Base-by-base conservation (phyloP, 768 basidiomycete species). In the Rhizopogon salebrosus region DNA sequence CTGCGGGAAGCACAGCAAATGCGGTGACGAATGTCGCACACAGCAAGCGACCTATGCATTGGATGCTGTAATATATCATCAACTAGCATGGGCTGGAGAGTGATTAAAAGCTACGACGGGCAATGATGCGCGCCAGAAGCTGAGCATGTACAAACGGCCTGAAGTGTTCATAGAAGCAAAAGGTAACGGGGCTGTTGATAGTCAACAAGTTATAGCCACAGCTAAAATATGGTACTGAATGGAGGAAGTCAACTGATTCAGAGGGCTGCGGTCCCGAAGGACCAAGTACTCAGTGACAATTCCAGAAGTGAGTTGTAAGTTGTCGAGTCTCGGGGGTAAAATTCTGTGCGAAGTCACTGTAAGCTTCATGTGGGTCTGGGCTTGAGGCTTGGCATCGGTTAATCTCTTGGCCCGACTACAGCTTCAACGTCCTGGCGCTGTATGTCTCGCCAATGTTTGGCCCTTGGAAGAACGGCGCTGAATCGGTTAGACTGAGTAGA, bases 381-480 rank as follows among this genome's bases (percentile, higher is more conserved):
- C 2, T 34, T 10, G 8, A 16, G 2, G 14, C 14, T 22, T 10
- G 14, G 22, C 22, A 23, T 51, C 13, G 41, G 18, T 10, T 43
- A 18, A 23, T 36, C 14, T 27, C 38, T 23, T 53, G 52, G 52
- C 57, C 58, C 43, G 39, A 24, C 43, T 38, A 45, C 56, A 26
- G 56, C 43, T 35, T 64, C 54, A n/a, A 13, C 8, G 56, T 24
- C 36, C 41, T 65, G 54, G 56, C 65, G 52, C 38, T 51, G 51
- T 24, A 73, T 60, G 26, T 71, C 63, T 48, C 60, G 58, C 72
- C 72, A 73, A 40, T 48, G 56, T 39, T 70, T 73, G 41, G 66
- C 72, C 31, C 52, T 60, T 24, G 65, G 57, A 48, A 64, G 56
- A 20, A 60, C 41, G 23, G 64, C 37, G 49, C 74, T 75, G 53